Evolutionary conservation across 2,329 filamentous ascomycete species (phyloP).

Genomic region (Elsinoe perseae): DNA sequence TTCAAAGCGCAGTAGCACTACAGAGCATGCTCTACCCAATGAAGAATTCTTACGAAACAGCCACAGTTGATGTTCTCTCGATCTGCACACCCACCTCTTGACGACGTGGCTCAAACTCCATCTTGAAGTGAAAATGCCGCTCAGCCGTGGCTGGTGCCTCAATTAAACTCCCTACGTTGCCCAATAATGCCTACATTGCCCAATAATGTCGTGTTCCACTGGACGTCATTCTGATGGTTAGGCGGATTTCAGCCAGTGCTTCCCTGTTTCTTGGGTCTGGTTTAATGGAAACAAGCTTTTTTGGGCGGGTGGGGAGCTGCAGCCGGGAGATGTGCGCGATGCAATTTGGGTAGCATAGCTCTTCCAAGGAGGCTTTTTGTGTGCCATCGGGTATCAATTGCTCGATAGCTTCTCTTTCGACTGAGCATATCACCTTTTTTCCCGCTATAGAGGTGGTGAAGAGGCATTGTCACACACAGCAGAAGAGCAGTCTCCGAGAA

Average conservation of each 20-base stretch:
- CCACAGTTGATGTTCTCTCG: not conserved
- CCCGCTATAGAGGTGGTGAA: too few relatives aligned
- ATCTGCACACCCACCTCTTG: not conserved
- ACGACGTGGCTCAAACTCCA: not conserved
- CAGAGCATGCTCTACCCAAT: not conserved
- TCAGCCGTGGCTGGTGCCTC: slow-evolving; percentile 3
- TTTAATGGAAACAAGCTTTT: slow-evolving; percentile 7
- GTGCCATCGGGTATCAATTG: not conserved
- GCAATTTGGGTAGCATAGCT: not conserved
- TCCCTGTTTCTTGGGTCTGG: slow-evolving; percentile 13
- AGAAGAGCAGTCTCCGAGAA: not conserved
- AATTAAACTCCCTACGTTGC: not conserved
- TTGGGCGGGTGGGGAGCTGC: not conserved
- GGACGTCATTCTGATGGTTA: slow-evolving; percentile 1
- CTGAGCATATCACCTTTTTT: too few relatives aligned
- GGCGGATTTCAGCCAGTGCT: not conserved
- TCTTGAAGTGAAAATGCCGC: slow-evolving; percentile 1
- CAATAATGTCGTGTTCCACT: not conserved
- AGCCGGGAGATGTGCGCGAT: not conserved
- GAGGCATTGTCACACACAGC: not conserved
- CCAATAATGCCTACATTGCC: too few relatives aligned
- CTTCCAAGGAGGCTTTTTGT: not conserved
- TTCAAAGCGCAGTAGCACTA: not conserved
- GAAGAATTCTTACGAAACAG: not conserved
- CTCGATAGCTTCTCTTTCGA: not conserved